A percentile compares a stretch with the other conserved stretches of the same genome.
Conservation (phyloP, 2,329 filamentous ascomycete genomes). For the Xylariales sp. region DNA sequence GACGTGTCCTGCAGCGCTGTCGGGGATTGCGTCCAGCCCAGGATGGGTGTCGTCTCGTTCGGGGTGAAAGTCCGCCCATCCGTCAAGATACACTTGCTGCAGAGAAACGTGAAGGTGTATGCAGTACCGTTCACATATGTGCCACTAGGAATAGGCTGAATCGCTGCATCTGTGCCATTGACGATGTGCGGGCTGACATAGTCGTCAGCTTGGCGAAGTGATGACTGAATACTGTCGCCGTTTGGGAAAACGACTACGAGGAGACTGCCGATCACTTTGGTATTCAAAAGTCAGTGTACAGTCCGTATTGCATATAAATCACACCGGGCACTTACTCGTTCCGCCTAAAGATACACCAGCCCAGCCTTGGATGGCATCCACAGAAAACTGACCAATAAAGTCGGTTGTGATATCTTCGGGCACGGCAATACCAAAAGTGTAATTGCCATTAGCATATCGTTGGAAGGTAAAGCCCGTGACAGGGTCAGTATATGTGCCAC, state of each 20-base stretch:
- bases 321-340: conserved; percentile 4
- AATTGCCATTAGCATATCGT: conserved; percentile 2
- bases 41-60: conserved; percentile 1
- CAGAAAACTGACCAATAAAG: conserved; percentile 7
- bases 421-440: conserved; percentile 2
- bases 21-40: conserved; percentile 2
- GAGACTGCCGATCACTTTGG: conserved; percentile 4
- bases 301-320: too few species aligned
- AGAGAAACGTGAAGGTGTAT: conserved; percentile 2
- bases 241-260: conserved; percentile 2
- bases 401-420: conserved; percentile 3
- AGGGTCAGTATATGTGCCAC: conserved; percentile 2
- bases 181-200: conserved; percentile 5
- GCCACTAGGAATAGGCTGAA: background rate
- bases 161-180: background rate
- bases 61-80: conserved; percentile 3
- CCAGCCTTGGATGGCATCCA: conserved; percentile 1
- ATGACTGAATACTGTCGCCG: conserved; percentile 1
- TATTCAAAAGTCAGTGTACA: too few species aligned
- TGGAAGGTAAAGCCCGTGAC: conserved; percentile 4
- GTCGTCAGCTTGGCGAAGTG: conserved; percentile 4
- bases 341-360: background rate
- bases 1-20: conserved; percentile 2
- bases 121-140: conserved; percentile 3
- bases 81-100: conserved; percentile 3